Percentiles rank a stretch among this genome's conserved stretches.
These are phyloP conservation scores for Bisporella sp. DNA, from an alignment of 2,329 filamentous ascomycete species.

Conservation along the genomic window DNA sequence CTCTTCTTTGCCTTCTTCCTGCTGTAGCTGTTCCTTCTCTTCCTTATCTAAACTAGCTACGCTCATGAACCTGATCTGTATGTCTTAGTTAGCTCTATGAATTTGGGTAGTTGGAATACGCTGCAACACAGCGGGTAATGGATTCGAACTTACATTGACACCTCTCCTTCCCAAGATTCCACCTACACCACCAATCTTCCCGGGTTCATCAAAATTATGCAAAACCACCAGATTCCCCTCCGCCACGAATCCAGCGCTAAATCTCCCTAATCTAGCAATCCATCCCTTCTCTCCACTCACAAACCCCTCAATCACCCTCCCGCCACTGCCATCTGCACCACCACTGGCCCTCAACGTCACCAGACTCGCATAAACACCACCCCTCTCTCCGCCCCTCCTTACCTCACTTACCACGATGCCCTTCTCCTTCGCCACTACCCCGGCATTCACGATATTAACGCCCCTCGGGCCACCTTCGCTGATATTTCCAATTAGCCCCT, in stretches of 20 bases:
- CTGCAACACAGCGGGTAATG: too few relatives aligned
- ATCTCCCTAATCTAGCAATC: conserved; percentile 68
- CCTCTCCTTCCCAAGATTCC: conserved; percentile 60
- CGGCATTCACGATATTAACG: conserved; percentile 79
- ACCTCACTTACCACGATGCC: conserved; percentile 73
- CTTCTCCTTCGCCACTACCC: conserved; percentile 67
- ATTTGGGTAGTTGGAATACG: too few relatives aligned
- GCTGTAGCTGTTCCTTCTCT: conserved; percentile 13
- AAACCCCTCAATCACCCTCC: conserved; percentile 54
- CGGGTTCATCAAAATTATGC: conserved; percentile 74
- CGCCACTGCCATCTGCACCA: conserved; percentile 27
- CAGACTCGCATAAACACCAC: conserved; percentile 59
- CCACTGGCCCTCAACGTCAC: conserved; percentile 52
- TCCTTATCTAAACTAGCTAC: conserved; percentile 45
- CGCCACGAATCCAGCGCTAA: conserved; percentile 66
- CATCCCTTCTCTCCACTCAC: conserved; percentile 56
- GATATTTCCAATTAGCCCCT: conserved; percentile 65
- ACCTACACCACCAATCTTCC: conserved; percentile 77
- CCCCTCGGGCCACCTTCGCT: conserved; percentile 58
- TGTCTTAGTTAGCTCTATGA: too few relatives aligned
- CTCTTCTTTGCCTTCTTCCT: conserved; percentile 26
- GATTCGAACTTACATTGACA: conserved; percentile 44
- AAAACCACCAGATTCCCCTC: conserved; percentile 70
- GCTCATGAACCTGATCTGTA: conserved; percentile 65
- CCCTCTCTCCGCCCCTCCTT: conserved; percentile 53